Conservation (phyloP, 768 basidiomycete species). For the Hysterangium stoloniferum region DNA sequence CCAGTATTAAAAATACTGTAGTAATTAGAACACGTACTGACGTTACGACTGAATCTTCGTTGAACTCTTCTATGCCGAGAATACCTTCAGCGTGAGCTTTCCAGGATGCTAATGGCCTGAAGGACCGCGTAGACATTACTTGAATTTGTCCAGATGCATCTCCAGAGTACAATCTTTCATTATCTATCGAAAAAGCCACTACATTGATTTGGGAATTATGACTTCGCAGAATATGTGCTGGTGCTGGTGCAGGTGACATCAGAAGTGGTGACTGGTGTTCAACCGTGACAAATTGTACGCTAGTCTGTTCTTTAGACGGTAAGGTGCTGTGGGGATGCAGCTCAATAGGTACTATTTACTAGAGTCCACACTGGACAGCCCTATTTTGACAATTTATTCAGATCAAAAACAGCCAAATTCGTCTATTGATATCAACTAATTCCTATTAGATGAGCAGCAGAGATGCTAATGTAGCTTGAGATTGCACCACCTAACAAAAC, state of each 20-base stretch:
- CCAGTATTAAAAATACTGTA: background rate
- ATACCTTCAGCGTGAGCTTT: conserved; percentile 70
- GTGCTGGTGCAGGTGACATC: conserved; percentile 37
- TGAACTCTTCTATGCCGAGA: conserved; percentile 74
- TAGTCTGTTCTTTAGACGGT: no score
- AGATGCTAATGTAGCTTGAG: conserved; percentile 78
- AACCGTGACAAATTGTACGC: background rate
- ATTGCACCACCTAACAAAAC: conserved; percentile 57
- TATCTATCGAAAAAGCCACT: conserved; percentile 59
- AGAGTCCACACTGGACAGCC: no score
- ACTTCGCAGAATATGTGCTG: conserved; percentile 66
- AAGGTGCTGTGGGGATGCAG: no score
- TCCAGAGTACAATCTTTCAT: conserved; percentile 79
- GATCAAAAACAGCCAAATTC: no score
- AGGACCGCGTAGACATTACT: conserved; percentile 64
- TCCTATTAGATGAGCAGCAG: conserved; percentile 71
- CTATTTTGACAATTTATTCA: no score
- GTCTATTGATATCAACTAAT: no score
- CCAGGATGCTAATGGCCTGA: conserved; percentile 74
- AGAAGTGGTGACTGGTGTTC: no score
- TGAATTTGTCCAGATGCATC: conserved; percentile 74
- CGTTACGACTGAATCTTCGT: conserved; percentile 57
- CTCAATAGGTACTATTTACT: no score
- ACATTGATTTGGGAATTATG: conserved; percentile 59
- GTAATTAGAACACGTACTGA: conserved; percentile 33